A percentile compares a stretch with the other conserved stretches of the same genome.
These are phyloP conservation scores for Dioscorea cayenensis DNA, from an alignment of 116 monocot species.

Conservation along the genomic window DNA sequence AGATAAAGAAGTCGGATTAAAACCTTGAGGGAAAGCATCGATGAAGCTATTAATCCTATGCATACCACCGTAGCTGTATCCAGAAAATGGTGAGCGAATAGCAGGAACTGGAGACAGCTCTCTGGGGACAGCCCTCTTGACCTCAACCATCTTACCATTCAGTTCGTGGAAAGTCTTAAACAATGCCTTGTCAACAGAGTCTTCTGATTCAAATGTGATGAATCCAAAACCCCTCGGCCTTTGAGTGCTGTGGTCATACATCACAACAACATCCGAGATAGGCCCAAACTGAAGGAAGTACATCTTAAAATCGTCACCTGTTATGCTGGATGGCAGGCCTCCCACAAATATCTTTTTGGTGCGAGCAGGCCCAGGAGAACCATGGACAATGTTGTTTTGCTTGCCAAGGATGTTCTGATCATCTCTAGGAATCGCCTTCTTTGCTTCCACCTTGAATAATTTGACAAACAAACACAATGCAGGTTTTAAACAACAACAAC, in stretches of 20 bases:
- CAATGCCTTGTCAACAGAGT: slow-evolving; percentile 46
- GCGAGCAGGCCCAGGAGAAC: slow-evolving; percentile 45
- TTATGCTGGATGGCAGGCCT: slow-evolving; percentile 53
- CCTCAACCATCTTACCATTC: slow-evolving; percentile 61
- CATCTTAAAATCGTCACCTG: slow-evolving; percentile 47
- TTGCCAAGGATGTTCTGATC: slow-evolving; percentile 50
- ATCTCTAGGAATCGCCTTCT: slow-evolving; percentile 86
- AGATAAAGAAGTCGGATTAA: slow-evolving; percentile 29
- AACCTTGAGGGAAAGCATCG: slow-evolving; percentile 36
- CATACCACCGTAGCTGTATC: slow-evolving; percentile 26
- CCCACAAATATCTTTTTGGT: slow-evolving; percentile 75
- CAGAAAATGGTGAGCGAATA: slow-evolving; percentile 29
- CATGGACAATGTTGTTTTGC: slow-evolving; percentile 28
- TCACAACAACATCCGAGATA: slow-evolving; percentile 42
- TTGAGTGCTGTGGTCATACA: slow-evolving; percentile 58
- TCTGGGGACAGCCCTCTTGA: slow-evolving; percentile 58
- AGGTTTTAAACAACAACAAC: not conserved
- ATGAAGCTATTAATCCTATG: slow-evolving; percentile 46
- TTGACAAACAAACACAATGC: not conserved
- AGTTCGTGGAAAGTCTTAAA: slow-evolving; percentile 48
- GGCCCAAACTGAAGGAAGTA: slow-evolving; percentile 70
- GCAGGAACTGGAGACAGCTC: slow-evolving; percentile 49
- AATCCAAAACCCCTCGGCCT: slow-evolving; percentile 58
- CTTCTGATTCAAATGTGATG: slow-evolving; percentile 53
- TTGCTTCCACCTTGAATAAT: slow-evolving; percentile 80